phyloP scores from a whole-genome alignment of 129 eudicot species.

The Silybum marianum region DNA sequence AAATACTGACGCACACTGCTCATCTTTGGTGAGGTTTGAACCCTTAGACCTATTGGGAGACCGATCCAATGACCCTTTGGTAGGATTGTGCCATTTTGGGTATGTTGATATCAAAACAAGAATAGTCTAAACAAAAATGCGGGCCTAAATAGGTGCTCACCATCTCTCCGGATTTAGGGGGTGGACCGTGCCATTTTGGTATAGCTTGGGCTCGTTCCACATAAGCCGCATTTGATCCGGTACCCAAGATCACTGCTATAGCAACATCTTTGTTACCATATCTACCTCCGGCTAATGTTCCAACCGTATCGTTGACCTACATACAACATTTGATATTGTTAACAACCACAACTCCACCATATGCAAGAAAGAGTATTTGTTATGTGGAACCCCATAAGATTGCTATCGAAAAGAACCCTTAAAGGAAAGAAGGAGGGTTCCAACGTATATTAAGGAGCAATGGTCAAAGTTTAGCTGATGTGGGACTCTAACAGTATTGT shows the following conservation, averaged over 20 bases:
- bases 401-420: background rate
- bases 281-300: constrained; percentile 94
- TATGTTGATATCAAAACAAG: background rate
- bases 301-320: constrained; percentile 93
- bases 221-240: constrained; percentile 94
- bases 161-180: constrained; percentile 90
- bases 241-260: constrained; percentile 87
- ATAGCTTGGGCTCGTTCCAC: constrained; percentile 88
- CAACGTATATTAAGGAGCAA: background rate
- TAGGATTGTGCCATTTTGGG: background rate
- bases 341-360: background rate
- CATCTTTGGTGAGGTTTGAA: background rate
- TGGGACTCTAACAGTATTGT: background rate
- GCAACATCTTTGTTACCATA: constrained; percentile 57
- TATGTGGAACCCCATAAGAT: background rate
- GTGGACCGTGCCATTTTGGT: constrained; percentile 89
- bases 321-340: background rate
- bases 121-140: background rate
- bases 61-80: background rate
- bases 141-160: constrained; percentile 31
- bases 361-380: background rate
- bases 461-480: background rate
- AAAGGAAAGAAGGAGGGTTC: background rate
- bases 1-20: background rate
- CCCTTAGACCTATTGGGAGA: background rate